Evolutionary conservation across 352 stramenopile species (phyloP).

Genomic region (Globisporangium apiculatum): DNA sequence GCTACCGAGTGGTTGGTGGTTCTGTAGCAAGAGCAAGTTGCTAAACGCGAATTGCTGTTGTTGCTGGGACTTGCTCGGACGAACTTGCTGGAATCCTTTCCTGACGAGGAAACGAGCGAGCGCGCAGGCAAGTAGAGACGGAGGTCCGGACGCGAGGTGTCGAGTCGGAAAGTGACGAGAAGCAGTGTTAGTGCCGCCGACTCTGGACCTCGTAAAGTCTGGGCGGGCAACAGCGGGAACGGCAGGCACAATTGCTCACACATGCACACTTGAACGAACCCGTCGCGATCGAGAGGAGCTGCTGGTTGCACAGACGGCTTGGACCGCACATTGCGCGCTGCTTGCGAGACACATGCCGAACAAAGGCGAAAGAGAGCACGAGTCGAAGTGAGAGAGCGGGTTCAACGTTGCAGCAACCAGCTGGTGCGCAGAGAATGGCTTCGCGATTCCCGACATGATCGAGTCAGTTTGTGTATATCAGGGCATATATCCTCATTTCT

Average conservation of each 20-base stretch:
- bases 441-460: no score
- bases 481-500: no score
- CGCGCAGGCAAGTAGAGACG: slow-evolving; percentile 3
- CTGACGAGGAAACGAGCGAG: slow-evolving; percentile 5
- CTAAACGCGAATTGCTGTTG: neutral
- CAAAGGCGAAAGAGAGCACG: no score
- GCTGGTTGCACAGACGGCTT: no score
- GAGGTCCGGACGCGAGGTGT: slow-evolving; percentile 6
- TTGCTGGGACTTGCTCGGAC: slow-evolving; percentile 1
- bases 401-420: no score
- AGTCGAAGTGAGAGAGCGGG: no score
- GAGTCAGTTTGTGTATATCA: no score
- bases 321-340: no score
- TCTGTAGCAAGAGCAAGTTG: no score
- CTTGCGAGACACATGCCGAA: no score
- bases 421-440: no score
- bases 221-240: neutral
- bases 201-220: neutral
- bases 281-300: no score
- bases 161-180: slow-evolving; percentile 9
- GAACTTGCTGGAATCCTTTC: slow-evolving; percentile 3
- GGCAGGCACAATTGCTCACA: neutral
- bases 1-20: neutral
- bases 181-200: neutral
- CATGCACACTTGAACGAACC: neutral